phyloP scores from a whole-genome alignment of 495 filamentous ascomycete species.

The Aspergillus sparsus region DNA sequence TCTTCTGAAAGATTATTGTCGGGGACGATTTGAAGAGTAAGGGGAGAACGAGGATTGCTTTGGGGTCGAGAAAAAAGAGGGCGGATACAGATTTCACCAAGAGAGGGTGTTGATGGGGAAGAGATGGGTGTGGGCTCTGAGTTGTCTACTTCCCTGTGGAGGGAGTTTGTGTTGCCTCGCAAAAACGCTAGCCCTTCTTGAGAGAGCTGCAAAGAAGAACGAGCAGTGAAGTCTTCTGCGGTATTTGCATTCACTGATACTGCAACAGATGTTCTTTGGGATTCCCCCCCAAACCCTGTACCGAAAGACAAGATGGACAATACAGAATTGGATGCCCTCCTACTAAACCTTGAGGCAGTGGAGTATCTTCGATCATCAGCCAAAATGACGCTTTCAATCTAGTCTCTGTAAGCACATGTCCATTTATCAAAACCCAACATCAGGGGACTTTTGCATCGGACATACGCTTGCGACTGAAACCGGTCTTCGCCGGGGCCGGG shows the following conservation, averaged over 20 bases:
- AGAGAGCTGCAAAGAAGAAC: conserved; percentile 5
- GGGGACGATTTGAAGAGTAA: background rate
- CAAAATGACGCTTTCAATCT: background rate
- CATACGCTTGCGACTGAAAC: conserved; percentile 1
- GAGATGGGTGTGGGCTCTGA: background rate
- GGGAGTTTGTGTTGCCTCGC: conserved; percentile 8
- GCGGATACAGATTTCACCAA: background rate
- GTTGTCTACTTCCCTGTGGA: conserved; percentile 1
- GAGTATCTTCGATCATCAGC: background rate
- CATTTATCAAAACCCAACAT: too few relatives aligned
- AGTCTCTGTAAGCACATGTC: background rate
- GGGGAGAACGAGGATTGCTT: conserved; percentile 2
- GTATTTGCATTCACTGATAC: conserved; percentile 5
- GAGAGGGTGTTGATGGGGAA: conserved; percentile 13
- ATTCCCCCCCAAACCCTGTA: background rate
- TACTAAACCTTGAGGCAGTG: background rate
- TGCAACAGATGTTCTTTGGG: background rate
- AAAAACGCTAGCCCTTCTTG: conserved; percentile 7
- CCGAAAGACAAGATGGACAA: background rate
- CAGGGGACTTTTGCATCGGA: background rate
- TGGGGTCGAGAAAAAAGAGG: background rate
- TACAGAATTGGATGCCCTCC: background rate
- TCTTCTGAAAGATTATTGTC: background rate
- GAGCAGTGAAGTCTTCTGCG: background rate
- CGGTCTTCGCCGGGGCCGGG: background rate